Base-by-base conservation (phyloP, 164 flowering plant genomes). In the Cinnamomum chago region DNA sequence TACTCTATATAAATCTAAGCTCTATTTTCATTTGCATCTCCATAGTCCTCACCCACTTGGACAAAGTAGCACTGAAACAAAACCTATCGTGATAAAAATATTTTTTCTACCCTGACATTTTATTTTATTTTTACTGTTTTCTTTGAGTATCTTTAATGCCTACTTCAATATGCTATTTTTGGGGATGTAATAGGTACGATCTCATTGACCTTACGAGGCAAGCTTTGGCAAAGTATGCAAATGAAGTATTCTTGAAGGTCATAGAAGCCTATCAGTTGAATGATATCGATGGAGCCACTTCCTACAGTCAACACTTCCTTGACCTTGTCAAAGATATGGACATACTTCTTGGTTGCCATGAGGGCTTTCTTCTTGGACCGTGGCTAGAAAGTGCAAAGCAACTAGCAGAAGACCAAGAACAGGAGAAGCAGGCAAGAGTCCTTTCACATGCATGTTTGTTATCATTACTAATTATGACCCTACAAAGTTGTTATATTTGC, bases 301-400 rank as follows among this genome's bases (percentile, higher is more conserved):
- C 24, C 71, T 84, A 76, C 70, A 83, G 87, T 77, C 75, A 85
- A 76, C 85, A 79, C 76, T 88, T 88, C 75, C 76, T 90, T 50
- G 84, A 83, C 23, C 86, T 91, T 55, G 92, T 91, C 40, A 78
- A 81, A 12, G 92, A 90, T 66, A 80, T 88, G 81, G 94, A 88
- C 76, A 76, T 66, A 3, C 91, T 89, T n/a, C 80, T 91, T 76
- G 86, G 86, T 73, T 86, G 86, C 82, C 92, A 91, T 67, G 85
- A 87, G 7, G 96, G 96, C 52, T 88, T 87, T 84, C 87, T 90
- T 33, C 79, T 91, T 9, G 96, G 93, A 65, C 93, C 92, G 71
- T 91, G 96, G 92, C 76, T 91, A 79, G 89, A 91, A 75, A 91
- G 96, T 80, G 89, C 96, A 24, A 91, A 87, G 82, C 73, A 84